Evolutionary conservation across 192 early-diverging fungal genomes (phyloP).

Genomic region (Borealophlyctis nickersoniae): DNA sequence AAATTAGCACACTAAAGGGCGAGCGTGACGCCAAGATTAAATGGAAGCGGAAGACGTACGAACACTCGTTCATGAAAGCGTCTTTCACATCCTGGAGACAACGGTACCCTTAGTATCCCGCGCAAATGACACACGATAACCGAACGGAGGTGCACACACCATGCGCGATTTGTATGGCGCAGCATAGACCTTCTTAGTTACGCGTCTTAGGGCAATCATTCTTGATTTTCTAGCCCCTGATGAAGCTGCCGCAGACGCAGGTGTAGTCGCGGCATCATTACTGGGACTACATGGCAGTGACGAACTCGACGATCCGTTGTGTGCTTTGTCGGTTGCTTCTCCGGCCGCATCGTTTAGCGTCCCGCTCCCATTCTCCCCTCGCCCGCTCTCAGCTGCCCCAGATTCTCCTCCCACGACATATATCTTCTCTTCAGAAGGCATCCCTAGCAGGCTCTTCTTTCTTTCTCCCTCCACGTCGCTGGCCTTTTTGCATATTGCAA

Average conservation of each 20-base stretch:
- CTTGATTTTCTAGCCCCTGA: conserved; percentile 34
- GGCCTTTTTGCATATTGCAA: conserved; percentile 69
- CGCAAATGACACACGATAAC: no score
- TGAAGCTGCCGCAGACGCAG: not conserved
- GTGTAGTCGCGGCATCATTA: not conserved
- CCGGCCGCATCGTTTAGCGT: no score
- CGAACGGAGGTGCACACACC: no score
- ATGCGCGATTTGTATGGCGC: conserved; percentile 87
- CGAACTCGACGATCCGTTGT: no score
- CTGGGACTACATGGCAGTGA: not conserved
- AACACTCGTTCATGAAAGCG: conserved; percentile 80
- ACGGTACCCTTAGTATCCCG: no score
- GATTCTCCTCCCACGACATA: not conserved
- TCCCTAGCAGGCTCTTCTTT: conserved; percentile 22
- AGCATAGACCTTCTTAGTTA: conserved; percentile 79
- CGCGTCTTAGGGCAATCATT: conserved; percentile 76
- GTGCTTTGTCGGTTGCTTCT: no score
- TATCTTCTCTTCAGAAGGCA: not conserved
- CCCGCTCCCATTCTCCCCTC: no score
- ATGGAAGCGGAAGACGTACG: no score
- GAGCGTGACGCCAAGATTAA: no score
- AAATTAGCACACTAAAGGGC: no score
- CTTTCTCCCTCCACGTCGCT: not conserved
- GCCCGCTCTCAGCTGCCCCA: not conserved
- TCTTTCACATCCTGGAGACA: conserved; percentile 60